phyloP scores from a whole-genome alignment of 2,329 filamentous ascomycete species.

The Colletotrichum somersetense region DNA sequence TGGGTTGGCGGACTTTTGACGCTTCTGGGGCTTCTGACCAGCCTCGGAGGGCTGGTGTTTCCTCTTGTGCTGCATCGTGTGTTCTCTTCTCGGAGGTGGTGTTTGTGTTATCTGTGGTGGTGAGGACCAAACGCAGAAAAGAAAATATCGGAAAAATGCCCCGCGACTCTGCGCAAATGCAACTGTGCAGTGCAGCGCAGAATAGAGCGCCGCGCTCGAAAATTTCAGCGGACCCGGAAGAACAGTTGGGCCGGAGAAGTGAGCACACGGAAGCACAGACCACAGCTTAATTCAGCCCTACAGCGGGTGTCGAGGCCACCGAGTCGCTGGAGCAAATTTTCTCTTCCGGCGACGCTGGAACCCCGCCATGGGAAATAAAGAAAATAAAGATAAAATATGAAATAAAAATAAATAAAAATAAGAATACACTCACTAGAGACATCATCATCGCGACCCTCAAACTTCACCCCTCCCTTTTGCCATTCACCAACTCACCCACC shows the following conservation, averaged over 20 bases:
- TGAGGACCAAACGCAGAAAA: not conserved
- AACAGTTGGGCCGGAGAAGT: not conserved
- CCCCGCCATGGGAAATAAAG: constrained; percentile 21
- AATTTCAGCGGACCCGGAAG: constrained; percentile 40
- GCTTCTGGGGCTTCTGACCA: constrained; percentile 32
- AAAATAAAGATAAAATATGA: constrained; percentile 15
- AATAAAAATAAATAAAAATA: constrained; percentile 12
- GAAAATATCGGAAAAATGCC: constrained; percentile 1
- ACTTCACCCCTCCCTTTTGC: not conserved
- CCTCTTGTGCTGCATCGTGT: constrained; percentile 38
- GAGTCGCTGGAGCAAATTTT: constrained; percentile 40
- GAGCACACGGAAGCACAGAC: constrained; percentile 43
- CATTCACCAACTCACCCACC: not conserved
- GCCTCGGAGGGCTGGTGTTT: constrained; percentile 34
- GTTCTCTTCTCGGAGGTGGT: not conserved
- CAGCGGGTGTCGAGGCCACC: not conserved
- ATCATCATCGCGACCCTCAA: constrained; percentile 9
- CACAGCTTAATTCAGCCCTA: constrained; percentile 50
- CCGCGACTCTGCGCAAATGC: constrained; percentile 16
- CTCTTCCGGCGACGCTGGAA: constrained; percentile 30
- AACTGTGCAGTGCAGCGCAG: not conserved
- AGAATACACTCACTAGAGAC: constrained; percentile 3
- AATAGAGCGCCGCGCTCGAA: constrained; percentile 7
- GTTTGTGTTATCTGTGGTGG: not conserved
- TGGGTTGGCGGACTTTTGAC: constrained; percentile 35